phyloP scores from a whole-genome alignment of 2,329 filamentous ascomycete genomes.

The Blastomyces emzantsi region DNA sequence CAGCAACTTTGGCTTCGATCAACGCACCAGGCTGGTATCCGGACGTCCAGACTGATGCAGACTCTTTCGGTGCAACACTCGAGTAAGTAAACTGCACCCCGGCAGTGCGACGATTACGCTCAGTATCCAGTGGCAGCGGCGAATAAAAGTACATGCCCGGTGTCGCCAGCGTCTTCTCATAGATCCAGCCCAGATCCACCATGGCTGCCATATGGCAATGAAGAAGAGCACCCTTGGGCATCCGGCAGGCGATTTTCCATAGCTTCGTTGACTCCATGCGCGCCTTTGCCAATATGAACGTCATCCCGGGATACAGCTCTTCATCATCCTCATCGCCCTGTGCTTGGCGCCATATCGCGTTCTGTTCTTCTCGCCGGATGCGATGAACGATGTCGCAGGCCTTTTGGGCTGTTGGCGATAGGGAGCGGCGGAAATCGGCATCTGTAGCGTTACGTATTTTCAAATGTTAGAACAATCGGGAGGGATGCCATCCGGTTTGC shows the following conservation, averaged over 20 bases:
- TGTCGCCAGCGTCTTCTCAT: conserved; percentile 59
- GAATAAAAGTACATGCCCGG: conserved; percentile 65
- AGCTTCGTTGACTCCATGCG: conserved; percentile 75
- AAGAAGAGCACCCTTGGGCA: conserved; percentile 78
- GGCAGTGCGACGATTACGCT: conserved; percentile 46
- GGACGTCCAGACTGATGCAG: conserved; percentile 53
- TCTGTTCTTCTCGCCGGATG: conserved; percentile 69
- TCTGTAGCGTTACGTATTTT: conserved; percentile 17
- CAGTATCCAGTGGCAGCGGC: conserved; percentile 47
- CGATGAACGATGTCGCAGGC: conserved; percentile 71
- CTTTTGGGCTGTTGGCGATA: conserved; percentile 68
- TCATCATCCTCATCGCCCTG: conserved; percentile 52
- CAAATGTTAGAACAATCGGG: not conserved
- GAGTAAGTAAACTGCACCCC: conserved; percentile 55
- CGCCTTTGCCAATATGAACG: conserved; percentile 81
- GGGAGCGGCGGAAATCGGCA: conserved; percentile 34
- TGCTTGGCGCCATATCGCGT: conserved; percentile 64
- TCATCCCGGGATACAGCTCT: conserved; percentile 77
- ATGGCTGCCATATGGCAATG: conserved; percentile 89
- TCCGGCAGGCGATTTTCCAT: conserved; percentile 72
- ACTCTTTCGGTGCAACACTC: conserved; percentile 34
- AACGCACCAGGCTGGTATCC: conserved; percentile 53
- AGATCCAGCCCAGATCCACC: conserved; percentile 75
- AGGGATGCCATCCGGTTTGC: not conserved
- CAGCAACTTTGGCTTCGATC: conserved; percentile 53